These are phyloP conservation scores for Huntiella savannae DNA, from an alignment of 2,329 filamentous ascomycete genomes.

Conservation along the genomic window DNA sequence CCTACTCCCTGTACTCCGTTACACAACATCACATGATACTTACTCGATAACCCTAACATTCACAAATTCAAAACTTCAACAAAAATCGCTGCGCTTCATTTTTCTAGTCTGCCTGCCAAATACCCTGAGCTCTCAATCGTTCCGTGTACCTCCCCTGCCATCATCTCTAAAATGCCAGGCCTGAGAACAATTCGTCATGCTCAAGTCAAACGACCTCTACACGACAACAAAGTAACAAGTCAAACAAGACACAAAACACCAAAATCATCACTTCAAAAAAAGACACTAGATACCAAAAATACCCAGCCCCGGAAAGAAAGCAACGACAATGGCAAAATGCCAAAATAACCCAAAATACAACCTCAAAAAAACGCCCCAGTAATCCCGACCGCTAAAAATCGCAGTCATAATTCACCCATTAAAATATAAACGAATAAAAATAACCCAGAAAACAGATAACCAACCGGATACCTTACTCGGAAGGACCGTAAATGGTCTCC, in stretches of 20 bases:
- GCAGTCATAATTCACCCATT: not conserved
- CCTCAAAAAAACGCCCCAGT: not conserved
- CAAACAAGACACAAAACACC: not conserved
- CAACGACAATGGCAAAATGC: slow-evolving; percentile 3
- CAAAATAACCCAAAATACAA: slow-evolving; percentile 9
- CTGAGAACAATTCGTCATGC: too few relatives aligned
- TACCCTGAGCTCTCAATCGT: too few relatives aligned
- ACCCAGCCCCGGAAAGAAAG: not conserved
- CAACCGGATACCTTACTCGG: slow-evolving; percentile 11
- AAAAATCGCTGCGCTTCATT: too few relatives aligned
- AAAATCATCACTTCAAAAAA: not conserved
- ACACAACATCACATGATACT: too few relatives aligned
- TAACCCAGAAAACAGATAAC: not conserved
- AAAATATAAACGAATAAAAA: not conserved
- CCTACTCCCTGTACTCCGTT: too few relatives aligned
- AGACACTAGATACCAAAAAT: not conserved
- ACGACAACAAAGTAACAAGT: not conserved
- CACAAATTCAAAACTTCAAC: too few relatives aligned
- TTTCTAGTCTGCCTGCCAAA: too few relatives aligned
- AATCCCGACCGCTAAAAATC: not conserved
- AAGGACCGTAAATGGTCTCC: slow-evolving; percentile 37
- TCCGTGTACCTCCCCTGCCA: too few relatives aligned
- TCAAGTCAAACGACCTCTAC: too few relatives aligned
- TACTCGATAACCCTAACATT: too few relatives aligned
- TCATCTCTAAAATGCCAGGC: too few relatives aligned